Conservation (phyloP, 257 asterid species). For the Eucommia ulmoides region DNA sequence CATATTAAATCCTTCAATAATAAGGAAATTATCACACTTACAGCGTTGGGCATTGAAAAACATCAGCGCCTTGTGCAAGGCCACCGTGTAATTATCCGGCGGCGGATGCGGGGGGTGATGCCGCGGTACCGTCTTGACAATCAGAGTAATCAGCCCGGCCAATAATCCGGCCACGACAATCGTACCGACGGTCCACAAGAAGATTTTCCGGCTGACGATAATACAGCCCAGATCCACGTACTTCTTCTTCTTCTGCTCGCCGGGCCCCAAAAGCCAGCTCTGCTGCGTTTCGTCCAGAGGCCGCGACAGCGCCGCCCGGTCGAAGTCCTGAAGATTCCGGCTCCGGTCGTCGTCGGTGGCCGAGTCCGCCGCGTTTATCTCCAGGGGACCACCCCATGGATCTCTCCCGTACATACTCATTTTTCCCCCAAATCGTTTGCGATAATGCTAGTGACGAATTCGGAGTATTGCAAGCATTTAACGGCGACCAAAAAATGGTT, state of each 20-base stretch:
- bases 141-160: conserved; percentile 70
- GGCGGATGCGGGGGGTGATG: conserved; percentile 64
- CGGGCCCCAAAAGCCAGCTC: conserved; percentile 94
- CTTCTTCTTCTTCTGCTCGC: conserved; percentile 95
- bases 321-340: conserved; percentile 73
- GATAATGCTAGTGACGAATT: no score
- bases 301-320: conserved; percentile 89
- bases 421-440: no score
- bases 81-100: conserved; percentile 82
- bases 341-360: conserved; percentile 98
- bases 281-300: conserved; percentile 93
- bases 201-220: conserved; percentile 78
- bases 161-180: conserved; percentile 59
- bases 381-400: conserved; percentile 99
- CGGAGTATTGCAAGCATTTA: no score
- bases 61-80: conserved; percentile 82
- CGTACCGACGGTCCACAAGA: conserved; percentile 76
- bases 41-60: conserved; percentile 93
- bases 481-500: no score
- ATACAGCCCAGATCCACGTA: conserved; percentile 97
- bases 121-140: conserved; percentile 73
- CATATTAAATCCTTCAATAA: not conserved
- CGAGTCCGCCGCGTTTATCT: conserved; percentile 81
- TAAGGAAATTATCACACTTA: conserved; percentile 23
- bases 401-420: conserved; percentile 81